Base-by-base conservation (phyloP, 148 eudicot species). In the Rheum nobile region DNA sequence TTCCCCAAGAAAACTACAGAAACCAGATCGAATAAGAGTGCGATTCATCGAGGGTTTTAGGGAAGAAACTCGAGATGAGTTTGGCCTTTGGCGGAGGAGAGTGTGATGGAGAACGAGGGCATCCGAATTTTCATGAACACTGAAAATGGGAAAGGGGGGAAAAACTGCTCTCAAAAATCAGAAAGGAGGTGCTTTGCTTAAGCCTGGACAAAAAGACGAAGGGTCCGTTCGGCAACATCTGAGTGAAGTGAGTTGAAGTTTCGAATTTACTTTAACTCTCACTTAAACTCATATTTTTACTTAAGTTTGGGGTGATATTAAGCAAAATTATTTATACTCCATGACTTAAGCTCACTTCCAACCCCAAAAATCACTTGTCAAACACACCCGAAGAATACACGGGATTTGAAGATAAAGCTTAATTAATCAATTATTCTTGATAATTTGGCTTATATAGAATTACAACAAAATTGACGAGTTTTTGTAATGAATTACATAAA, bases 141-240 rank as follows among this genome's bases (percentile, higher is more conserved):
- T 55, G 63, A 22, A 24, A 55, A 55, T 55, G 63, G 63, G 31
- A 22, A 52, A 52, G 5, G 26, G 26, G 26, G 26, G 8, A 52
- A 52, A 11, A 52, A 11, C 50, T 21, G 59, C 26, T 22, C 59
- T n/a, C 26, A 37, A 37, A n/a, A 21, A 52, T n/a, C 21, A 52
- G 59, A 16, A 65, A 32, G 70, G 16, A 65, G 70, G 70, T 65
- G 70, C 70, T 65, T 65, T 34, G 39, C 70, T 32, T 65, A 65
- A 17, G 70, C 39, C 21, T 65, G 70, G 21, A 48, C 43, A 48
- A 48, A 47, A 48, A 48, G 22, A 19, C 5, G 6, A n/a, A n/a
- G n/a, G n/a, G n/a, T n/a, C n/a, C n/a, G n/a, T n/a, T n/a, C n/a
- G n/a, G n/a, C n/a, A n/a, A n/a, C n/a, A n/a, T n/a, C n/a, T n/a